Conservation (phyloP, 371 early-diverging fungal genomes). For the Lichtheimia ramosa region DNA sequence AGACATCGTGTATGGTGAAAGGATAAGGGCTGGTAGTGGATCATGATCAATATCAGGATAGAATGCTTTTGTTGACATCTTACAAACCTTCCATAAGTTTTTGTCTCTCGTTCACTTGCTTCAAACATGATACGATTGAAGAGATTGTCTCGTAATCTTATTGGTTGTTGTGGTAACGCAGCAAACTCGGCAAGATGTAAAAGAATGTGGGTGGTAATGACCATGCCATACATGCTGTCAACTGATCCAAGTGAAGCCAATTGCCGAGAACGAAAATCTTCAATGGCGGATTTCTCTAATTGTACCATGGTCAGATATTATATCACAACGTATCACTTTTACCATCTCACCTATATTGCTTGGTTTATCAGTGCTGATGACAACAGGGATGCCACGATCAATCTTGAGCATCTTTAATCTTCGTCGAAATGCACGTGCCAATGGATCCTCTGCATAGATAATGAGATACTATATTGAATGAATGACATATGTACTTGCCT, state of each 20-base stretch:
- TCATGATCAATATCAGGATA: no score
- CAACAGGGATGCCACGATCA: slow-evolving; percentile 78
- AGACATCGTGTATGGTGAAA: slow-evolving; percentile 68
- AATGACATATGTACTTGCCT: slow-evolving; percentile 37
- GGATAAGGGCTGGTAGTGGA: slow-evolving; percentile 5
- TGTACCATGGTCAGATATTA: no score
- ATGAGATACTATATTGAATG: not conserved
- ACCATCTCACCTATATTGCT: slow-evolving; percentile 10
- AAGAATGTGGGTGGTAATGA: slow-evolving; percentile 85
- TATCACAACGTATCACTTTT: no score
- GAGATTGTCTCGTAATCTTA: slow-evolving; percentile 73
- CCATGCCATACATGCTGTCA: slow-evolving; percentile 91
- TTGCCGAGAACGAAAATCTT: slow-evolving; percentile 77
- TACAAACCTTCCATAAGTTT: slow-evolving; percentile 24
- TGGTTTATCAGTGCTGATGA: slow-evolving; percentile 90
- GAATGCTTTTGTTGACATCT: not conserved
- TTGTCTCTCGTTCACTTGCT: slow-evolving; percentile 64
- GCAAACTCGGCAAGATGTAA: slow-evolving; percentile 74
- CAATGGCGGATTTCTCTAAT: not conserved
- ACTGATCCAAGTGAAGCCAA: slow-evolving; percentile 81
- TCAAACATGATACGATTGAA: slow-evolving; percentile 78
- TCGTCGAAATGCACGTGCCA: slow-evolving; percentile 84
- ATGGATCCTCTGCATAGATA: slow-evolving; percentile 74
- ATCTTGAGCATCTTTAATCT: slow-evolving; percentile 71
- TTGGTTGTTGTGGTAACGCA: slow-evolving; percentile 68